These are phyloP conservation scores for Kalmanozyma brasiliensis DNA, from an alignment of 1,284 basidiomycete genomes.

Conservation along the genomic window DNA sequence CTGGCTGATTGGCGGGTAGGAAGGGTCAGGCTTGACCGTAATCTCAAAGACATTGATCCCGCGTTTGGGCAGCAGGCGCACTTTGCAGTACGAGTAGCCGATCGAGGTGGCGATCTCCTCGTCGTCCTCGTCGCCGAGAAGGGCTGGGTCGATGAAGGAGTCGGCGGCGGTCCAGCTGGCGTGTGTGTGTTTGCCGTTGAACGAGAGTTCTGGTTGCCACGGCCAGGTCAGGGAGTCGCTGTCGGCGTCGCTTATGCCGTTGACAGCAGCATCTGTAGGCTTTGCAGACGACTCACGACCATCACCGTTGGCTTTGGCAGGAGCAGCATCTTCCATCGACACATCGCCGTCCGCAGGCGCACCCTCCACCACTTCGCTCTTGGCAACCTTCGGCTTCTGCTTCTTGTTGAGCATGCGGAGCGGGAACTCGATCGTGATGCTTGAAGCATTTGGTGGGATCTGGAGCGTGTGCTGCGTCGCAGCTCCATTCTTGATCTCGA, in stretches of 20 bases:
- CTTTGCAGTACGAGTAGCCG: slow-evolving; percentile 28
- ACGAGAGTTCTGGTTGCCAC: slow-evolving; percentile 30
- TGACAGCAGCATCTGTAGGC: neutral
- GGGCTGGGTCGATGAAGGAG: slow-evolving; percentile 15
- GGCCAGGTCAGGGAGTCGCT: slow-evolving; percentile 18
- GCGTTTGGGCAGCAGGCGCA: slow-evolving; percentile 28
- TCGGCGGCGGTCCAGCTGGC: slow-evolving; percentile 23
- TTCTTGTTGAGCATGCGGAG: slow-evolving; percentile 24
- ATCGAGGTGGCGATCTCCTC: slow-evolving; percentile 1
- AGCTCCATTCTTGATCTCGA: slow-evolving; percentile 33
- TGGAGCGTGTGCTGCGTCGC: slow-evolving; percentile 44
- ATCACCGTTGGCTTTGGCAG: slow-evolving; percentile 8
- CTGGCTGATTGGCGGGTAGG: slow-evolving; percentile 2
- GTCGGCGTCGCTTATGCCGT: neutral
- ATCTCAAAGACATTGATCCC: slow-evolving; percentile 49
- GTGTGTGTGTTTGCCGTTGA: slow-evolving; percentile 29
- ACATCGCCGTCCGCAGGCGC: slow-evolving; percentile 12
- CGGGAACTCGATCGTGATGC: slow-evolving; percentile 33
- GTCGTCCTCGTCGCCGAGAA: slow-evolving; percentile 7
- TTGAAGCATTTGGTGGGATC: slow-evolving; percentile 34
- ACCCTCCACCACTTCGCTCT: slow-evolving; percentile 7
- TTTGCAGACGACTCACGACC: neutral
- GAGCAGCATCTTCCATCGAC: slow-evolving; percentile 11
- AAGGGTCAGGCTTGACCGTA: slow-evolving; percentile 13
- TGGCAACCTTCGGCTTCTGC: neutral